Evolutionary conservation across 2,329 filamentous ascomycete species (phyloP).

Genomic region (Fusarium kyushuense): DNA sequence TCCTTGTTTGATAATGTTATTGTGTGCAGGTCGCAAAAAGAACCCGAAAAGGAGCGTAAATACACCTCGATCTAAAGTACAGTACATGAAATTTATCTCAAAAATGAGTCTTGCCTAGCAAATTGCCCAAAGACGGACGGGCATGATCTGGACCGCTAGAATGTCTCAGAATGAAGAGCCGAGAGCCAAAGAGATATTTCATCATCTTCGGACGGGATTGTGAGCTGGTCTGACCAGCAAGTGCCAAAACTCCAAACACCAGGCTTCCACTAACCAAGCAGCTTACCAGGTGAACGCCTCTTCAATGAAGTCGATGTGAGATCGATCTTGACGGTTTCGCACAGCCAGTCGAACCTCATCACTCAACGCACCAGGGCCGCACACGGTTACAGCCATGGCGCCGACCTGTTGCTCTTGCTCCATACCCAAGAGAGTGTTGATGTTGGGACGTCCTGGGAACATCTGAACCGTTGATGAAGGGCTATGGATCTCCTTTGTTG

Average conservation of each 20-base stretch:
- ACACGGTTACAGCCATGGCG: conserved; percentile 79
- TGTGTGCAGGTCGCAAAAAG: conserved; percentile 11
- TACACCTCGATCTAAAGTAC: conserved; percentile 42
- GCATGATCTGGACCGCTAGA: conserved; percentile 16
- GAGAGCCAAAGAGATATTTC: conserved; percentile 3
- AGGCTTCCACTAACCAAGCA: not conserved
- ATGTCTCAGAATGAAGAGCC: conserved; percentile 8
- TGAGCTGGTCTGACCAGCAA: conserved; percentile 23
- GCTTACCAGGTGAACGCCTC: conserved; percentile 76
- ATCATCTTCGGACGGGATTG: not conserved
- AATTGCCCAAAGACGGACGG: conserved; percentile 32
- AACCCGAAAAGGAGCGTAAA: conserved; percentile 33
- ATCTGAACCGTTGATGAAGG: conserved; percentile 83
- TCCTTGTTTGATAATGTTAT: conserved; percentile 4
- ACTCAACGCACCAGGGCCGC: conserved; percentile 78
- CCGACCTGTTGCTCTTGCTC: conserved; percentile 82
- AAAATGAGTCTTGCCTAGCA: conserved; percentile 36
- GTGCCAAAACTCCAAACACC: conserved; percentile 15
- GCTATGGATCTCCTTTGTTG: conserved; percentile 84
- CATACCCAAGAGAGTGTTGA: conserved; percentile 76
- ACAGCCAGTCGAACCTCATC: conserved; percentile 80
- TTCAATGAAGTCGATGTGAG: conserved; percentile 81
- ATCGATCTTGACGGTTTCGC: conserved; percentile 71
- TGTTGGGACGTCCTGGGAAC: conserved; percentile 83
- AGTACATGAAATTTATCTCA: conserved; percentile 42